phyloP scores from a whole-genome alignment of 2,329 filamentous ascomycete genomes.

The Alternaria triticimaculans region DNA sequence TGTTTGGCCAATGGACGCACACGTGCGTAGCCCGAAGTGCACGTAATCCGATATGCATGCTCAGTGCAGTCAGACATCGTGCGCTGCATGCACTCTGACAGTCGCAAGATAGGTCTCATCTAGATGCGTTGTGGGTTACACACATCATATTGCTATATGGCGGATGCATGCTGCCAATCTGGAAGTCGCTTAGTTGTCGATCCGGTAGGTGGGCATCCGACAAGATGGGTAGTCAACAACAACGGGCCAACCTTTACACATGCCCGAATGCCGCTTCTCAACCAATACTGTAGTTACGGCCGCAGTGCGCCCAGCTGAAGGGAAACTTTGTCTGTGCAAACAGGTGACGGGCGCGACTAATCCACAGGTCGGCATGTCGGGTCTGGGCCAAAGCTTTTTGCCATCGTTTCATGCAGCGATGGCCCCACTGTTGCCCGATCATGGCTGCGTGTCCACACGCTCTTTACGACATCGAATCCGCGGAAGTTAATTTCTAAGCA shows the following conservation, averaged over 20 bases:
- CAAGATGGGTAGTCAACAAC: not conserved
- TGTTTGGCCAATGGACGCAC: not conserved
- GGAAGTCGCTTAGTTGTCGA: not conserved
- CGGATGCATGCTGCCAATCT: not conserved
- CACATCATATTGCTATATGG: not conserved
- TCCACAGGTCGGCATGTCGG: constrained; percentile 5
- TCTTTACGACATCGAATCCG: not conserved
- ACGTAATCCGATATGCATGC: not conserved
- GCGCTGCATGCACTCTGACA: not conserved
- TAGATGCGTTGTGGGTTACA: not conserved
- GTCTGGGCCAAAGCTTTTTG: constrained; percentile 2
- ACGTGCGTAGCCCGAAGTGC: not conserved
- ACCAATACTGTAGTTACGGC: not conserved
- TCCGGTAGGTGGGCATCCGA: not conserved
- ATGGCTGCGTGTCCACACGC: constrained; percentile 2
- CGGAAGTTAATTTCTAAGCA: constrained; percentile 1
- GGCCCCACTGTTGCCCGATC: constrained; percentile 17
- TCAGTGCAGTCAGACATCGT: not conserved
- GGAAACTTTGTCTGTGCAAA: not conserved
- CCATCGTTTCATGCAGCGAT: constrained; percentile 2
- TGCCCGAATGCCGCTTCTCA: not conserved
- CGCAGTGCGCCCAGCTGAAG: not conserved
- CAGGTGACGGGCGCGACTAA: not conserved
- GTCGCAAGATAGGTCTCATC: not conserved
- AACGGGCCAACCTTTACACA: not conserved